Evolutionary conservation across 169 alveolate genomes (phyloP).

Genomic region (Perkinsus marinus): DNA sequence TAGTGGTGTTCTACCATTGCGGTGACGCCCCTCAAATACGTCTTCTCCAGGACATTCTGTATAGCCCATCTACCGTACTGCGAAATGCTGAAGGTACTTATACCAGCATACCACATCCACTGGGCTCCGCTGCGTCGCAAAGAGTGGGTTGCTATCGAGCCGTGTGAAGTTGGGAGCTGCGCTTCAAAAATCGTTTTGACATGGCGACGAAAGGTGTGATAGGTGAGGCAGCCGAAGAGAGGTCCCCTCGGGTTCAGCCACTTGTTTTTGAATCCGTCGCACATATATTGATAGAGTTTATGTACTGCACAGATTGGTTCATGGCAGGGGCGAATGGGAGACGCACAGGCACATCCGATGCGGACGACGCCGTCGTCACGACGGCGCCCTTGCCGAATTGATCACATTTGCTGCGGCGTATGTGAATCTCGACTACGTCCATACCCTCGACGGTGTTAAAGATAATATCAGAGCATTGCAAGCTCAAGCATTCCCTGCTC

Average conservation of each 20-base stretch:
- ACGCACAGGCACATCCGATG: neutral
- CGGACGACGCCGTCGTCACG: neutral
- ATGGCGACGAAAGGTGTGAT: neutral
- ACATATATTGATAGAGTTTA: neutral
- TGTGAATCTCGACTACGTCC: neutral
- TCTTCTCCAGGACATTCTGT: neutral
- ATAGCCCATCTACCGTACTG: neutral
- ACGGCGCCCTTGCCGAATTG: neutral
- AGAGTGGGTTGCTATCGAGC: neutral
- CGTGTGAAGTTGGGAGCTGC: neutral
- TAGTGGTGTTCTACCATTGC: neutral
- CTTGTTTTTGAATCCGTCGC: neutral
- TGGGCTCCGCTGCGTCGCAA: neutral
- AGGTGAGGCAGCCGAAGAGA: neutral
- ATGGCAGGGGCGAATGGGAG: neutral
- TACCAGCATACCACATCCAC: neutral
- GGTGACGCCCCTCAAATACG: neutral
- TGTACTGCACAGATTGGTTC: neutral
- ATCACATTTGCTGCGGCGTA: neutral
- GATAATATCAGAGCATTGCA: neutral
- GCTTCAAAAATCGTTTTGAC: neutral
- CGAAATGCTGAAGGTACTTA: neutral
- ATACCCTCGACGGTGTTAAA: neutral
- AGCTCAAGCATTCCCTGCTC: neutral
- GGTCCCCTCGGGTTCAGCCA: neutral